Evolutionary conservation across 768 basidiomycete genomes (phyloP), one percentile per base, ranked within the genome.

Genomic region (Termitomyces sp.): DNA sequence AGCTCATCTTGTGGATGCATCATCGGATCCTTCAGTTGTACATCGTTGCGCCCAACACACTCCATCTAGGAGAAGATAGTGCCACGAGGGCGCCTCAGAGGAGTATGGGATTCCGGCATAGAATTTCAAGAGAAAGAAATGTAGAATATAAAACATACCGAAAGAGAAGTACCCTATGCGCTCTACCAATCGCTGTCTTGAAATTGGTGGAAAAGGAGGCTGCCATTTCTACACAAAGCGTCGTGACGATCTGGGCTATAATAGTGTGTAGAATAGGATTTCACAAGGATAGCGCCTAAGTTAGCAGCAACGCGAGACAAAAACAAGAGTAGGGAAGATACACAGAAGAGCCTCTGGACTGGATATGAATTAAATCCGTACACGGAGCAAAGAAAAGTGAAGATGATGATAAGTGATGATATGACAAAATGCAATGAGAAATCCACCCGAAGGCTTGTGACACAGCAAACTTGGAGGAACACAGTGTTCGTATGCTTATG

Each of bases 61-160:
- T 62, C 66, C 58, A 19, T 54, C 48, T 48, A 41, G 67, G 62
- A 63, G 64, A 63, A 16, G 51, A 41, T 46, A 25, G 34, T 62
- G 62, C 66, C 61, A 50, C 58, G 37, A 46, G 54, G 59, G 62
- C 51, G 62, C 57, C 56, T 63, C 62, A 42, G 65, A 56, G 58
- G 52, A 57, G 61, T 35, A 59, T 57, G 55, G 58, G 51, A 49
- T 40, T 43, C 53, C 42, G 61, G 61, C 61, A 42, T 14, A 46
- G 11, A 23, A n/a, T 25, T n/a, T 21, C 27, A 52, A 53, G 7
- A 41, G n/a, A 44, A 41, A 25, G 38, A 51, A 21, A 40, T 6
- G n/a, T 16, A 35, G 0, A 34, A 21, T 4, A 27, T 38, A 9
- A 17, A 35, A 38, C n/a, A 43, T 32, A 46, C 41, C 31, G 19